Conservation (phyloP, 257 asterid genomes). For the Ligustrum vulgare region DNA sequence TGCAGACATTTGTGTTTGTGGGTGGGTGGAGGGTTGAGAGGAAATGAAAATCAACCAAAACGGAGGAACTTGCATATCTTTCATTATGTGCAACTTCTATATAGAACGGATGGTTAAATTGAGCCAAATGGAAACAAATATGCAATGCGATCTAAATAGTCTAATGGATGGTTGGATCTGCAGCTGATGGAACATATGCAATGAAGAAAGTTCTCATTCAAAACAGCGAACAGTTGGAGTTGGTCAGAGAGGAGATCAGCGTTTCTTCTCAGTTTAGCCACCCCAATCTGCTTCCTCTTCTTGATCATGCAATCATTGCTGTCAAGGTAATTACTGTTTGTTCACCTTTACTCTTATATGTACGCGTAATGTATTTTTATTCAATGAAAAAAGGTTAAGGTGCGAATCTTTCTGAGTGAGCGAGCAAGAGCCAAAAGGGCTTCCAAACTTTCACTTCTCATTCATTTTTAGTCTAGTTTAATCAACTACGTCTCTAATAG, state of each 20-base stretch:
- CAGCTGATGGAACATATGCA: slow-evolving; percentile 97
- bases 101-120: slow-evolving; percentile 5
- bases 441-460: slow-evolving; percentile 1
- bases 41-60: neutral
- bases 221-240: slow-evolving; percentile 75
- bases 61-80: neutral
- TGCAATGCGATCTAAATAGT: slow-evolving; percentile 1
- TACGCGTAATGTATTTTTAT: neutral
- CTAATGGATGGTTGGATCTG: slow-evolving; percentile 19
- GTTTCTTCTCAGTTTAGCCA: slow-evolving; percentile 88
- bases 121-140: slow-evolving; percentile 1
- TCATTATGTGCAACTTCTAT: slow-evolving; percentile 1
- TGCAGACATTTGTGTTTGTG: too few species aligned
- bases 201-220: slow-evolving; percentile 98
- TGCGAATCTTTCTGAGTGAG: slow-evolving; percentile 20
- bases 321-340: slow-evolving; percentile 67
- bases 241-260: slow-evolving; percentile 91
- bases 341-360: slow-evolving; percentile 1
- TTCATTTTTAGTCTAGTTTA: neutral
- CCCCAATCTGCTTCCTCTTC: slow-evolving; percentile 95
- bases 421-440: neutral
- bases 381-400: neutral
- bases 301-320: slow-evolving; percentile 93
- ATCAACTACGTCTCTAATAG: neutral
- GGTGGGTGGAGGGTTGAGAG: neutral